Conservation (phyloP, 306 rosid species). For the Medicago arabica region DNA sequence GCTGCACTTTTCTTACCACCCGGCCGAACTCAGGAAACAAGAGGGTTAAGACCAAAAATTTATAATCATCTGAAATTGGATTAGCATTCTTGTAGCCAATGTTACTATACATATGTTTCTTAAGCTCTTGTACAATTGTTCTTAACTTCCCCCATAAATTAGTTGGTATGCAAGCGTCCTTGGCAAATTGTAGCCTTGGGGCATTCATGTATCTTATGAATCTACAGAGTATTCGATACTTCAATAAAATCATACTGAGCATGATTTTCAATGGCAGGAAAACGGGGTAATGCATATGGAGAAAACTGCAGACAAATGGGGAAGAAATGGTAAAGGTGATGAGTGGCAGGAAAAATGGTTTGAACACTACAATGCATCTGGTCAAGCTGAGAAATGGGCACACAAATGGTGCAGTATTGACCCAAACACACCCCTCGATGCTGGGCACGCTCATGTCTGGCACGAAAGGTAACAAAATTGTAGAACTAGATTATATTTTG, state of each 20-base stretch:
- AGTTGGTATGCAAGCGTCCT: not conserved
- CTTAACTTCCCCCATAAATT: not conserved
- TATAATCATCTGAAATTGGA: slow-evolving; percentile 13
- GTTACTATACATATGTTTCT: slow-evolving; percentile 8
- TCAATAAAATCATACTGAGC: slow-evolving; percentile 7
- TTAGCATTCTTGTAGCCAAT: slow-evolving; percentile 5
- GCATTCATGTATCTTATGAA: not conserved
- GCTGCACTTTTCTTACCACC: not conserved
- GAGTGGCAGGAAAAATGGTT: slow-evolving; percentile 99
- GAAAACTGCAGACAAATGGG: slow-evolving; percentile 99
- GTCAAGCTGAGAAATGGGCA: slow-evolving; percentile 91
- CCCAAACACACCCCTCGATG: slow-evolving; percentile 76
- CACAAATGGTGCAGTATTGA: slow-evolving; percentile 98
- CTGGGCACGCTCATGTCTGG: slow-evolving; percentile 98
- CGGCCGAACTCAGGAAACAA: not conserved
- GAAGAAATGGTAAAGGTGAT: slow-evolving; percentile 72
- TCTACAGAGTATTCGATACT: slow-evolving; percentile 11
- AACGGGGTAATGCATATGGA: slow-evolving; percentile 76
- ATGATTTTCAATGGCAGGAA: slow-evolving; percentile 59
- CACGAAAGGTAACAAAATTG: slow-evolving; percentile 77
- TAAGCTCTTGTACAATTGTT: slow-evolving; percentile 15
- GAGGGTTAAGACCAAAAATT: not conserved
- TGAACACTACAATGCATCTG: slow-evolving; percentile 77
- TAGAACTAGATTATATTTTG: not conserved
- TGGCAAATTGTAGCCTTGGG: not conserved